A percentile compares a stretch with the other conserved stretches of the same genome.
Conservation (phyloP, 768 basidiomycete species). For the Ramaria rubella region DNA sequence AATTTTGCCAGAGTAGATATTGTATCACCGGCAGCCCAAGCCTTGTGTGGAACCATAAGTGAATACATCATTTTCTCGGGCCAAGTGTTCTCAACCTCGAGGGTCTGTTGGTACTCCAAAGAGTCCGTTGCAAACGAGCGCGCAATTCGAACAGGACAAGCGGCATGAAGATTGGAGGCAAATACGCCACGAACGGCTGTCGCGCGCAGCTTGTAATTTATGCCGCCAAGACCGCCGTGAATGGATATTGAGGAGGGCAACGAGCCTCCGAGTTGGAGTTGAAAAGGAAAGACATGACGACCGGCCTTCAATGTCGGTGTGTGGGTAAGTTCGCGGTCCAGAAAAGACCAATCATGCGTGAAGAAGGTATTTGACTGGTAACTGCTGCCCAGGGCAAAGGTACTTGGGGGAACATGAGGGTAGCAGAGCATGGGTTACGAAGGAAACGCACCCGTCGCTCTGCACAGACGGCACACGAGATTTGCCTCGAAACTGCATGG, state of each 20-base stretch:
- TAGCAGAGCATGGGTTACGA: constrained; percentile 32
- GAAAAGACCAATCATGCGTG: constrained; percentile 88
- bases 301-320: constrained; percentile 94
- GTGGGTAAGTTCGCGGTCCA: constrained; percentile 73
- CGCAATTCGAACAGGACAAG: constrained; percentile 56
- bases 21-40: constrained; percentile 86
- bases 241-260: constrained; percentile 65
- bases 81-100: constrained; percentile 97
- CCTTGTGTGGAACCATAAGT: constrained; percentile 90
- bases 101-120: constrained; percentile 91
- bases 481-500: constrained; percentile 79
- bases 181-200: constrained; percentile 74
- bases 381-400: background rate
- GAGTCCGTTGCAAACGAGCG: constrained; percentile 75
- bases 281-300: constrained; percentile 88
- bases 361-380: constrained; percentile 55
- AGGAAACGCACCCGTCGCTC: constrained; percentile 49
- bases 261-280: constrained; percentile 75
- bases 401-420: constrained; percentile 29
- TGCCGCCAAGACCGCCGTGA: constrained; percentile 46
- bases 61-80: constrained; percentile 96
- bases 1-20: constrained; percentile 82
- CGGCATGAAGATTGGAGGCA: constrained; percentile 55
- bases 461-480: constrained; percentile 57
- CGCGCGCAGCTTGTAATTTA: constrained; percentile 88